Conservation (phyloP, 2,329 filamentous ascomycete genomes). For the Talaromyces pinophilus region DNA sequence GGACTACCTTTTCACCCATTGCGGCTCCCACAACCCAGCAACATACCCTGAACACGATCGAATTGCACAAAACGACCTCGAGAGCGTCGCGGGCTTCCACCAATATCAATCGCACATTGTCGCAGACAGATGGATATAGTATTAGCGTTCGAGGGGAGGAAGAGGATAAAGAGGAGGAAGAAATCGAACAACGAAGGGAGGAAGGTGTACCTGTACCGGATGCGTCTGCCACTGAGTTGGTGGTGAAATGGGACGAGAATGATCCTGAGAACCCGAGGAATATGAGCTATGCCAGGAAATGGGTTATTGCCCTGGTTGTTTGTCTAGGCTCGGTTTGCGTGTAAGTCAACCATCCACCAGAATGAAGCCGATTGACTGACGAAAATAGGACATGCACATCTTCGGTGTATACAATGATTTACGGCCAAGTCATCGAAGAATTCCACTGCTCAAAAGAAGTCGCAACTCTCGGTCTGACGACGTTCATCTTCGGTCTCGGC, state of each 20-base stretch:
- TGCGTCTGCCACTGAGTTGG: constrained; percentile 53
- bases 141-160: constrained; percentile 31
- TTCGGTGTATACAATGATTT: constrained; percentile 86
- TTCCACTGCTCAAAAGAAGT: constrained; percentile 71
- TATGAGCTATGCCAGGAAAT: constrained; percentile 67
- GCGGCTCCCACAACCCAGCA: not conserved
- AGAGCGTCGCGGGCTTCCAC: constrained; percentile 29
- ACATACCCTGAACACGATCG: not conserved
- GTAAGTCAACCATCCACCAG: constrained; percentile 56
- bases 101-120: constrained; percentile 39
- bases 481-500: constrained; percentile 78
- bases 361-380: constrained; percentile 6
- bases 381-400: constrained; percentile 72
- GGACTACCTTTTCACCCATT: constrained; percentile 12
- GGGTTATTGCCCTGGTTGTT: constrained; percentile 76
- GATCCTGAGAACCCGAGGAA: constrained; percentile 76
- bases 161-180: constrained; percentile 27
- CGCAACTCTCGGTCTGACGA: constrained; percentile 76
- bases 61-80: constrained; percentile 14
- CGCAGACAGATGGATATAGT: constrained; percentile 40
- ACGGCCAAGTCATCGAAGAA: constrained; percentile 71
- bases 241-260: constrained; percentile 73
- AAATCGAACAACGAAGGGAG: not conserved
- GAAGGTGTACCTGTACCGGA: constrained; percentile 14
- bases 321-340: constrained; percentile 76